Evolutionary conservation across 306 rosid species (phyloP).

Genomic region (Acacia melanoxylon): DNA sequence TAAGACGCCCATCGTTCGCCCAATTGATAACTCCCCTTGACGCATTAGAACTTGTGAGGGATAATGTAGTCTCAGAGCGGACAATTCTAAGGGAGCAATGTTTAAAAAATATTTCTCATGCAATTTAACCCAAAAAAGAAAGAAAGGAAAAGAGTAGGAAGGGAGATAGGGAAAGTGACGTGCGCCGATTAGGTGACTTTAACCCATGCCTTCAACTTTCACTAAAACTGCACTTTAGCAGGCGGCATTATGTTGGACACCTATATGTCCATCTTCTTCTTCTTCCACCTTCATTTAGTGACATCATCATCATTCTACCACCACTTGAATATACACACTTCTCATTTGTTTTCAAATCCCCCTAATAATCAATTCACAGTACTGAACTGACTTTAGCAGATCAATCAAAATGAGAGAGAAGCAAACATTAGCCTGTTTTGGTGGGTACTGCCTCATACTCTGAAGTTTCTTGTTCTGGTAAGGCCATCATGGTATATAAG

Average conservation of each 20-base stretch:
- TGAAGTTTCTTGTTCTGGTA: conserved; percentile 47
- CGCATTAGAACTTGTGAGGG: too few species aligned
- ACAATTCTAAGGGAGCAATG: too few species aligned
- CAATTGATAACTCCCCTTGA: too few species aligned
- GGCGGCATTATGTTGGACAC: conserved; percentile 31
- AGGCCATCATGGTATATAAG: conserved; percentile 51
- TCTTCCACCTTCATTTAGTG: conserved; percentile 29
- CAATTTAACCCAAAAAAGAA: too few species aligned
- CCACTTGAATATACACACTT: background rate
- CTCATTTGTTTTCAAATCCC: background rate
- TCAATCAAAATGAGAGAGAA: conserved; percentile 25
- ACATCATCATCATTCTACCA: conserved; percentile 32
- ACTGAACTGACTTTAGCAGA: conserved; percentile 34
- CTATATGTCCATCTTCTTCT: conserved; percentile 38
- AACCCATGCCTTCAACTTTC: conserved; percentile 72
- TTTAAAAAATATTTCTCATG: too few species aligned
- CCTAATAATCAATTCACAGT: background rate
- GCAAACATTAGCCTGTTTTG: conserved; percentile 41
- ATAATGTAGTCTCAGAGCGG: too few species aligned
- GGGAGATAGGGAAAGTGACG: conserved; percentile 50
- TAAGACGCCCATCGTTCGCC: too few species aligned
- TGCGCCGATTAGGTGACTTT: conserved; percentile 64
- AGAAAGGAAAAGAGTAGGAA: background rate
- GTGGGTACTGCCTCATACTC: conserved; percentile 32
- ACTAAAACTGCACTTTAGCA: conserved; percentile 55